Conservation (phyloP, 371 early-diverging fungal species). For the Parasitella parasitica region DNA sequence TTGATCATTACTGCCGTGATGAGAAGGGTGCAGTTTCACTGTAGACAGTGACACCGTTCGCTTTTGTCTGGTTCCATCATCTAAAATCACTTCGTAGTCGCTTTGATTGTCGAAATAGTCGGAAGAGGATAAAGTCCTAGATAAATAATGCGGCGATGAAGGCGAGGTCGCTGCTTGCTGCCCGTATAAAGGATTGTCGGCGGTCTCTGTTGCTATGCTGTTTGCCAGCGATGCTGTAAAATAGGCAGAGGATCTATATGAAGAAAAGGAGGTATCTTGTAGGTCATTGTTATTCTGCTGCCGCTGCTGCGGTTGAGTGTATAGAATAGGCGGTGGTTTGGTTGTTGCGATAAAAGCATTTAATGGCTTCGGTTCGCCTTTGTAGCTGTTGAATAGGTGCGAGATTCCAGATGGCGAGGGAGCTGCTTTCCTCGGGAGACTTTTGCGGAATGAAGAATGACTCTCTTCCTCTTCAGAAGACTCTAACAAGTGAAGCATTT, state of each 20-base stretch:
- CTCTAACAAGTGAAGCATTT: neutral
- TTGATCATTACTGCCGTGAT: neutral
- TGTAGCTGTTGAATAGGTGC: neutral
- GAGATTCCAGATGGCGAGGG: neutral
- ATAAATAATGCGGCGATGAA: neutral
- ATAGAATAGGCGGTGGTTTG: neutral
- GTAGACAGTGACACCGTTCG: constrained; percentile 30
- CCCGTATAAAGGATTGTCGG: no score
- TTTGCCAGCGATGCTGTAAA: constrained; percentile 7
- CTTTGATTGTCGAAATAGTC: constrained; percentile 16
- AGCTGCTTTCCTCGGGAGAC: neutral
- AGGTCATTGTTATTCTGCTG: neutral
- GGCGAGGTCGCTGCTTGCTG: neutral
- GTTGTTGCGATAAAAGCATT: neutral
- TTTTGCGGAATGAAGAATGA: neutral
- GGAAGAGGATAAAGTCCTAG: constrained; percentile 9
- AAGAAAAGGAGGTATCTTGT: neutral
- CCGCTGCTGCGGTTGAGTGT: no score
- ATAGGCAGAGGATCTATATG: constrained; percentile 1
- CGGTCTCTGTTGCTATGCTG: neutral
- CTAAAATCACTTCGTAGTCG: constrained; percentile 24
- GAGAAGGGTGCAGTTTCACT: constrained; percentile 8
- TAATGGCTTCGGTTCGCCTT: neutral
- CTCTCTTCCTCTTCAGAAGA: neutral
- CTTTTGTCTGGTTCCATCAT: constrained; percentile 26